Base-by-base conservation (phyloP, 176 grass and related monocot genomes). In the Rhynchospora tenuis region DNA sequence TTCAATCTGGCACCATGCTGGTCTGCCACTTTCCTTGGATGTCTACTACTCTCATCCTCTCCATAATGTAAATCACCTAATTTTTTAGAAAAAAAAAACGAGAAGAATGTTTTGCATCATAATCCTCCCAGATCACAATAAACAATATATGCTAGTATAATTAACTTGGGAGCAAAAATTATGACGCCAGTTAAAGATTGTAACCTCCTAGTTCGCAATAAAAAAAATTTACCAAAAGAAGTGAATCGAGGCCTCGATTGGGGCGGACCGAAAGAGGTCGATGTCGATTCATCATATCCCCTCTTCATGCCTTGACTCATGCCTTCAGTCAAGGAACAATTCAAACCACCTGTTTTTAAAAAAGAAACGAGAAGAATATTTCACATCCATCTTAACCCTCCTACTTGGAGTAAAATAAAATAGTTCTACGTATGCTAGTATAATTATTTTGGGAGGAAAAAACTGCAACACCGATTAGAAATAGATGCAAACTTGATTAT, bases 1-100 rank as follows among this genome's bases (percentile, higher is more conserved):
- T 98, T 98, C 64, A 91, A 95, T 46, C 96, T 91, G 45, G 95
- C 89, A 80, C 95, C 94, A 84, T 98, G 94, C 79, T 98, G 95
- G 42, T 98, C 95, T 55, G 92, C 95, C 66, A 98, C 95, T 10
- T 68, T 87, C 67, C 58, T 83, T 38, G 89, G 84, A 70, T 81
- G 88, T 44, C 14, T 86, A 51, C 72, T 84, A 84, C 78, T 98
- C 79, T 86, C 82, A 47, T 90, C 89, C 6, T 90, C 85, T 44
- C 15, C 54, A 7, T 38, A 16, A 81, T 81, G 78, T 26, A 29
- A 81, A 81, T 76, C 73, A 15, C 73, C 73, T 76, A 26, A 19
- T 68, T 42, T 67, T 67, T 17, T 11, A 50, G 7, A 50, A 50
- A 50, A 50, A 9, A 11, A 50, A 11, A 50, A 50, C 1, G 6